Base-by-base conservation (phyloP, 2,329 filamentous ascomycete species). In the Ophiostoma ulmi region DNA sequence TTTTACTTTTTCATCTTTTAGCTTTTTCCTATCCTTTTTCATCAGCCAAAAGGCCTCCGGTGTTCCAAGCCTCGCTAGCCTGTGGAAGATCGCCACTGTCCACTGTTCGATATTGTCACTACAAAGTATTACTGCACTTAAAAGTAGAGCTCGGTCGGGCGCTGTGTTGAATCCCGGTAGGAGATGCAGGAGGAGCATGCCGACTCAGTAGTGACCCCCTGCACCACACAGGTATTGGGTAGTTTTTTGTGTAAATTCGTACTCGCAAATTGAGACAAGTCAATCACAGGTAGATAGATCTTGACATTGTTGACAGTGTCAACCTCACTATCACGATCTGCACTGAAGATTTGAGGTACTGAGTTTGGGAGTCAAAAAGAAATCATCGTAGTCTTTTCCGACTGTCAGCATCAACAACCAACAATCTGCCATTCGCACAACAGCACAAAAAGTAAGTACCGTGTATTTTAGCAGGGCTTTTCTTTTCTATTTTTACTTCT, bases 61-160 rank as follows among this genome's bases (percentile, higher is more conserved):
- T 64, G 13, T 64, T 64, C 58, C 58, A 35, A 64, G 58, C 31
- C n/a, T 64, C 5, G 5, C 31, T 64, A 64, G 58, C 58, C 17
- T 64, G 11, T 58, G 52, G 52, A 58, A 58, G 22, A 58, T 58
- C 52, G 52, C 22, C 52, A 14, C n/a, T 26, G 1, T 3, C 39
- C 39, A 41, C 39, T 31, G 3, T 31, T 31, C 31, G 31, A 2
- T 31, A 14, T 41, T 31, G 31, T 31, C 31, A 3, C 31, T 31
- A n/a, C n/a, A n/a, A n/a, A n/a, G n/a, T n/a, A 3, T 31, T 3
- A 31, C 31, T 31, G 31, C 3, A 55, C 52, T 58, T 58, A 14
- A 1, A 3, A 58, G n/a, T 14, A 61, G 55, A 61, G 55, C 22
- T 61, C 55, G 55, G 44, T 44, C 41, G 41, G 38, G 38, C 38